phyloP scores from a whole-genome alignment of 169 alveolate genomes.

The Cryptosporidium felis region DNA sequence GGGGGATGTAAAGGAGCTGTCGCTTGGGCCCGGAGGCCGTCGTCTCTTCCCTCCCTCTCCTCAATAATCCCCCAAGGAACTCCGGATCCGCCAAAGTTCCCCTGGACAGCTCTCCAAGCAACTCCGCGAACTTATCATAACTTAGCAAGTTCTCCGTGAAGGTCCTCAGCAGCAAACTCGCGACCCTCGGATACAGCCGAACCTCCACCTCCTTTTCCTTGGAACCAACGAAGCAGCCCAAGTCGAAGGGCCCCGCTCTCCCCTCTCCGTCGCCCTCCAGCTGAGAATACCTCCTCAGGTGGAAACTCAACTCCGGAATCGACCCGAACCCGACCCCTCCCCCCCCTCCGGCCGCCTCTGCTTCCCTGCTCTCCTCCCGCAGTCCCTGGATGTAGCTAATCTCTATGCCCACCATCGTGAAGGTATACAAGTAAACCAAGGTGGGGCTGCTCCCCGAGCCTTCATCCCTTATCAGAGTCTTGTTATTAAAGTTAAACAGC shows the following conservation, averaged over 20 bases:
- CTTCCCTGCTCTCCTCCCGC: not conserved
- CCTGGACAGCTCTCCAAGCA: not conserved
- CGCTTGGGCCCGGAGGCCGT: not conserved
- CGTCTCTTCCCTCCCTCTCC: not conserved
- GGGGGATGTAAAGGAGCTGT: not conserved
- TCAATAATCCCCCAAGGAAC: not conserved
- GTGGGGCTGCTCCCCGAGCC: not conserved
- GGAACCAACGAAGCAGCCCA: constrained; percentile 49
- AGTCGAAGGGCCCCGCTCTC: not conserved
- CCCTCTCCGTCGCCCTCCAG: not conserved
- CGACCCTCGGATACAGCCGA: not conserved
- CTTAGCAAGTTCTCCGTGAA: constrained; percentile 13
- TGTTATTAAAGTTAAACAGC: constrained; percentile 34
- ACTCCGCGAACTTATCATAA: not conserved
- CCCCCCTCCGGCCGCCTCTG: not conserved
- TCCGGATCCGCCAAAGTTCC: constrained; percentile 52
- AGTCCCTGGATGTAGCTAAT: not conserved
- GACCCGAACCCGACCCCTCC: not conserved
- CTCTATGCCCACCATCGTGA: constrained; percentile 1
- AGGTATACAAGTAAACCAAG: not conserved
- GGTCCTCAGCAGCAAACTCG: not conserved
- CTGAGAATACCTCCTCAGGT: constrained; percentile 28
- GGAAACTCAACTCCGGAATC: constrained; percentile 34
- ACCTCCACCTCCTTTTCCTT: not conserved
- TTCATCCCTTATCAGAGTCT: not conserved